phyloP scores from a whole-genome alignment of 2,329 filamentous ascomycete species.

The Leptographium wingfieldii region DNA sequence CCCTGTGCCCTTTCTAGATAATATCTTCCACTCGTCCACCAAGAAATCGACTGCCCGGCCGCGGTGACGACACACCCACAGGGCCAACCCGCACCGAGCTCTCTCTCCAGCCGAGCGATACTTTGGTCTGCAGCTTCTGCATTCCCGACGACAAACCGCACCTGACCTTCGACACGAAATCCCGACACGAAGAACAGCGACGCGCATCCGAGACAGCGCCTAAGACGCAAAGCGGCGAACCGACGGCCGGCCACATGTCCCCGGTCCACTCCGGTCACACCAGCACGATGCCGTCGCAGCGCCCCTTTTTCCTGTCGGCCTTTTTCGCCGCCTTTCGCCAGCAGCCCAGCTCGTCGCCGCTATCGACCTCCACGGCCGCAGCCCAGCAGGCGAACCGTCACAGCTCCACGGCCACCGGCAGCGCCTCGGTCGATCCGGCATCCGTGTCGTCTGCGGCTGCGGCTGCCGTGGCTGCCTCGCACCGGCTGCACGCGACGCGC shows the following conservation, averaged over 20 bases:
- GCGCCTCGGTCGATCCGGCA: slow-evolving; percentile 12
- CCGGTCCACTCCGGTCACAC: neutral
- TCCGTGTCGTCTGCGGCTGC: slow-evolving; percentile 11
- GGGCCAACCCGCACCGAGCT: too few species aligned
- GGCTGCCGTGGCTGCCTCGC: slow-evolving; percentile 9
- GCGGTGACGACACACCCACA: neutral
- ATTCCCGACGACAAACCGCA: too few species aligned
- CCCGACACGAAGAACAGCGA: too few species aligned
- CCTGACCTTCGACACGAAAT: too few species aligned
- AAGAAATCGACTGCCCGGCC: neutral
- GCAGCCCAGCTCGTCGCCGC: slow-evolving; percentile 23
- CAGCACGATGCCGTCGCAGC: slow-evolving; percentile 35
- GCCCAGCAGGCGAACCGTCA: slow-evolving; percentile 27
- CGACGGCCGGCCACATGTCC: neutral
- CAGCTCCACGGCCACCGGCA: slow-evolving; percentile 7
- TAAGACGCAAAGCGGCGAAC: too few species aligned
- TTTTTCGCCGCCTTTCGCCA: slow-evolving; percentile 44
- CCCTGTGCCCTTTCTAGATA: neutral
- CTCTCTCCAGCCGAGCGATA: too few species aligned
- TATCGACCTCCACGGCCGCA: slow-evolving; percentile 12
- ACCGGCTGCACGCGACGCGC: slow-evolving; percentile 9
- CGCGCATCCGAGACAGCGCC: too few species aligned
- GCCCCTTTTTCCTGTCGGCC: slow-evolving; percentile 43
- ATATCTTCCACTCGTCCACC: neutral
- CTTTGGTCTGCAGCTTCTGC: too few species aligned